These are phyloP conservation scores for Symbiodinium natans DNA, from an alignment of 73 alveolate species.

Conservation along the genomic window DNA sequence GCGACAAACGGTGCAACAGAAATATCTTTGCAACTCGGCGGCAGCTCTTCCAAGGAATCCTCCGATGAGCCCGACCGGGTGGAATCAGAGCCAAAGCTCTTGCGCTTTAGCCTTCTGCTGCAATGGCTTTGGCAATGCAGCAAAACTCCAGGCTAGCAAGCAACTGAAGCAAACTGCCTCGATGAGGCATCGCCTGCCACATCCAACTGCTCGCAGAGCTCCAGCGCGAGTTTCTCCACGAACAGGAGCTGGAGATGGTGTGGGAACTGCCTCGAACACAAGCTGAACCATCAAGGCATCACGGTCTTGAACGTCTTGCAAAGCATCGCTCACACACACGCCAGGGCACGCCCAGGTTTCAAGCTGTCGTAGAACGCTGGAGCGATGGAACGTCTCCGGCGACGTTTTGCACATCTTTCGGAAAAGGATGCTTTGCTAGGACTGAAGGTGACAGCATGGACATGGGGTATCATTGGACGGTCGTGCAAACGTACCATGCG, in stretches of 20 bases:
- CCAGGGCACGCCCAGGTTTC: background rate
- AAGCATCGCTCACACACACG: background rate
- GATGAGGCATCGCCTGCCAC: no score
- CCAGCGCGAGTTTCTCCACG: background rate
- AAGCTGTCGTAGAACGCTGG: background rate
- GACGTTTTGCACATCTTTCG: background rate
- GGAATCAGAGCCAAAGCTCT: no score
- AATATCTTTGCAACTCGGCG: no score
- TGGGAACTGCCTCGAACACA: background rate
- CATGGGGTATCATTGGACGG: background rate
- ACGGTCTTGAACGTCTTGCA: background rate
- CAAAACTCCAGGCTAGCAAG: no score
- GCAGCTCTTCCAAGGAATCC: no score
- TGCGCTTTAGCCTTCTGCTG: no score
- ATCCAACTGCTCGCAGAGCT: background rate
- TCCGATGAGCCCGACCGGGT: background rate
- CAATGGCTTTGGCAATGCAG: no score
- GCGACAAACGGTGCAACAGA: no score
- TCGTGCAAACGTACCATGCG: no score
- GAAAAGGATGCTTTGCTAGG: background rate
- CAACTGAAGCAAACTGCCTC: no score
- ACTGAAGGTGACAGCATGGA: background rate
- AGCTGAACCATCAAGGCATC: background rate
- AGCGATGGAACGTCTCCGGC: background rate
- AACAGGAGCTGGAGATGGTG: background rate